Base-by-base conservation (phyloP, 129 eudicot genomes). In the Flaveria ramosissima region DNA sequence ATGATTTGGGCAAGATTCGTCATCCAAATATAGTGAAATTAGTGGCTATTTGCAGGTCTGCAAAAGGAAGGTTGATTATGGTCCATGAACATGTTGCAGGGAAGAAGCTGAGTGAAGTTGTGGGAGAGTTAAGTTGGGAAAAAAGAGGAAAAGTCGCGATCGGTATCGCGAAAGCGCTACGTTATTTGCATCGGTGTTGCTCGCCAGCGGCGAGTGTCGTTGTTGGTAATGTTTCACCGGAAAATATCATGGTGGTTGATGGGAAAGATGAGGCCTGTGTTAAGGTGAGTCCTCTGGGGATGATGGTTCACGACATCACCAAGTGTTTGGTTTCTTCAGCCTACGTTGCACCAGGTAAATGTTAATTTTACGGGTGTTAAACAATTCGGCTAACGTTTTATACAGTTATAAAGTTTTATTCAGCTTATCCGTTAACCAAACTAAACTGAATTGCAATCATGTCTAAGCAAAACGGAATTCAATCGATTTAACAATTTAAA, bases 321-420 rank as follows among this genome's bases (percentile, higher is more conserved):
- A 92, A 84, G 79, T 66, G 89, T 60, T 78, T 81, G 77, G 47
- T 74, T 59, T 88, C 96, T 42, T 89, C 92, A 8, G 83, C 90
- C 30, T 81, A 90, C 47, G 77, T 82, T 57, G 85, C 94, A 52
- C 90, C 94, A 88, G 98, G 98, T 92, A 90, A 46, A 9, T 45
- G 41, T 6, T 36, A 36, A 36, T 5, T 5, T 36, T 36, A 36
- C 1, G 41, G 36, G 41, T 36, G 41, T 36, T 36, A 36, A 36
- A 36, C 41, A 6, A 6, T 36, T 36, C 36, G 36, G 36, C 2
- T 27, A 27, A 32, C 39, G 7, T 32, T 32, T 32, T 32, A 32
- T 4, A 2, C 39, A 0, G 39, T 32, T 0, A 32, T 32, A 4
- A 32, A 32, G 39, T 32, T 4, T 36, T 36, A 36, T 36, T 36